phyloP scores from a whole-genome alignment of 2,329 filamentous ascomycete species.

The Penicillium hesseltinei region DNA sequence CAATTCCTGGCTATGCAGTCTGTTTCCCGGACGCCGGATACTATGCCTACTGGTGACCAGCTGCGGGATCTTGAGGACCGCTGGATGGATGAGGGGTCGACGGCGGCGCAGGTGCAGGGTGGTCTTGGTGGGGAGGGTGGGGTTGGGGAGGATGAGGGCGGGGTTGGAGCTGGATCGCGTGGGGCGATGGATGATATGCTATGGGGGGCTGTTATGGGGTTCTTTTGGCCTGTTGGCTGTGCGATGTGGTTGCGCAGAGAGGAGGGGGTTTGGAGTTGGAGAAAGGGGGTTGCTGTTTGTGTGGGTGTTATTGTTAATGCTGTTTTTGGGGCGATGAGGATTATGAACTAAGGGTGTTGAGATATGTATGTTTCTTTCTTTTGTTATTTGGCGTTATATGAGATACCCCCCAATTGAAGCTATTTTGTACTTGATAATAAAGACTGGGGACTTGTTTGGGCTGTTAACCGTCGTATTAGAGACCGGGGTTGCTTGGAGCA shows the following conservation, averaged over 20 bases:
- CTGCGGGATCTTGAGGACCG: conserved; percentile 79
- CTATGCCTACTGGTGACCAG: conserved; percentile 75
- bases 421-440: neutral
- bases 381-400: conserved; percentile 8
- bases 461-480: conserved; percentile 1
- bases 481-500: conserved; percentile 1
- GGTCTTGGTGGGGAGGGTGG: conserved; percentile 45
- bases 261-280: conserved; percentile 79
- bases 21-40: conserved; percentile 79
- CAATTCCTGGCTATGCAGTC: conserved; percentile 87
- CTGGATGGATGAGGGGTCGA: conserved; percentile 73
- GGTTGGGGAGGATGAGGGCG: conserved; percentile 41
- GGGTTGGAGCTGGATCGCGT: conserved; percentile 38
- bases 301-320: conserved; percentile 80
- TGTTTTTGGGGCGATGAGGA: conserved; percentile 68
- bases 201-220: conserved; percentile 84
- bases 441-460: neutral
- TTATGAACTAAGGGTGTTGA: conserved; percentile 43
- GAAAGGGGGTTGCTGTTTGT: conserved; percentile 82
- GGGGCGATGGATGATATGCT: conserved; percentile 80
- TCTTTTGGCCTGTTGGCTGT: conserved; percentile 90
- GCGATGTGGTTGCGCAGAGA: conserved; percentile 82
- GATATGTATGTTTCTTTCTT: neutral
- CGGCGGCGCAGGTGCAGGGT: conserved; percentile 36
- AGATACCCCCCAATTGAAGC: conserved; percentile 22